These are phyloP conservation scores for Boletus bicolor DNA, from an alignment of 768 basidiomycete species.

Conservation along the genomic window DNA sequence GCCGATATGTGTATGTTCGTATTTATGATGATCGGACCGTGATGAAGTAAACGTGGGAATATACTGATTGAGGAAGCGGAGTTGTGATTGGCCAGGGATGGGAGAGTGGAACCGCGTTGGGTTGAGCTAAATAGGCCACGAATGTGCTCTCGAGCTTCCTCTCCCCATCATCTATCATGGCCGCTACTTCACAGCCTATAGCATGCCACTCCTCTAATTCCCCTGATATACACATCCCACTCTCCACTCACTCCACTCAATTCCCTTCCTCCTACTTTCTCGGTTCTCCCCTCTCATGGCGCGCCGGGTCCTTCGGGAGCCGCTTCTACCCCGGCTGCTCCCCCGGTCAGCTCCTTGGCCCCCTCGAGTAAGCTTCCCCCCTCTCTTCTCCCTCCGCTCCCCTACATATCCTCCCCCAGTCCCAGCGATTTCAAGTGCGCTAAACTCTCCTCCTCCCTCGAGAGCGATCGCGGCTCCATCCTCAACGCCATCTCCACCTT, in stretches of 20 bases:
- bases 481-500: constrained; percentile 65
- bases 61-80: too few relatives aligned
- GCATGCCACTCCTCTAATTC: constrained; percentile 29
- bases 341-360: constrained; percentile 57
- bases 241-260: background rate
- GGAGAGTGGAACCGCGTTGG: too few relatives aligned
- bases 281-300: constrained; percentile 72
- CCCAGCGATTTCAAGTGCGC: constrained; percentile 46
- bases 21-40: too few relatives aligned
- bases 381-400: background rate
- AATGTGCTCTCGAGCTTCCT: constrained; percentile 3
- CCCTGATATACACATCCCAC: too few relatives aligned
- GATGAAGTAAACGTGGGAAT: too few relatives aligned
- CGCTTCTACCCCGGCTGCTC: constrained; percentile 63
- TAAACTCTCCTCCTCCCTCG: constrained; percentile 51
- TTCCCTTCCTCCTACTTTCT: constrained; percentile 67
- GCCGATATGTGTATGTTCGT: too few relatives aligned
- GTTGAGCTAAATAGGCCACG: constrained; percentile 28
- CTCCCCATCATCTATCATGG: constrained; percentile 25
- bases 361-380: constrained; percentile 53
- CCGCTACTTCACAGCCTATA: constrained; percentile 43
- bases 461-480: constrained; percentile 57
- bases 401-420: constrained; percentile 20
- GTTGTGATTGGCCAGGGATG: constrained; percentile 14
- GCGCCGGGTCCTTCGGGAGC: constrained; percentile 61